Evolutionary conservation across 306 rosid genomes (phyloP).

Genomic region (Prunus padus): DNA sequence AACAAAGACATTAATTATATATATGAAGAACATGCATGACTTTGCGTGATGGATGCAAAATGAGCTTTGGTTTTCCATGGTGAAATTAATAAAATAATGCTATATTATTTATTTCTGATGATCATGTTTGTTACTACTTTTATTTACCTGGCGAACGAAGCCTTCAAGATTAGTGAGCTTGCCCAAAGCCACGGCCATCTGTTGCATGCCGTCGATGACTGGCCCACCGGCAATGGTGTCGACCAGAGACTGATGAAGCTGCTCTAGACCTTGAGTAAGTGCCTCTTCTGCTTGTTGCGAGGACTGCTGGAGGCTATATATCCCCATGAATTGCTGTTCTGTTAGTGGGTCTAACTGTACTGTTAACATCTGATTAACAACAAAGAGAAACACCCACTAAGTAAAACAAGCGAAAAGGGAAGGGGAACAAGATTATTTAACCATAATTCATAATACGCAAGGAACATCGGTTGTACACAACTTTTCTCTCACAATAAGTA

Average conservation of each 20-base stretch:
- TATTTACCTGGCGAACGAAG: constrained; percentile 76
- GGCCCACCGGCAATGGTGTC: constrained; percentile 63
- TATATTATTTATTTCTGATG: neutral
- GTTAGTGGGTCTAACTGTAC: constrained; percentile 82
- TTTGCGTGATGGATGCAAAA: neutral
- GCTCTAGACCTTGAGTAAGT: constrained; percentile 79
- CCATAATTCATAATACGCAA: neutral
- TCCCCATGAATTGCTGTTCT: constrained; percentile 71
- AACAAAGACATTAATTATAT: neutral
- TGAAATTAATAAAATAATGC: neutral
- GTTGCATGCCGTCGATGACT: constrained; percentile 61
- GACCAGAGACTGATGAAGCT: constrained; percentile 73
- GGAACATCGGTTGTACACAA: neutral
- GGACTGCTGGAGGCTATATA: constrained; percentile 59
- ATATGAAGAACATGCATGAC: neutral
- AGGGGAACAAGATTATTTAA: neutral
- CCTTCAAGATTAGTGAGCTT: constrained; percentile 81
- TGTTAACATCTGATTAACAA: constrained; percentile 51
- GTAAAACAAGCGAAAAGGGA: neutral
- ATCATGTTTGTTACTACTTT: too few relatives aligned
- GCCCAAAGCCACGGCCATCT: constrained; percentile 73
- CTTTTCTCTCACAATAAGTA: neutral
- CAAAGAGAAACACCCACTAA: neutral
- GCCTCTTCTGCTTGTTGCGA: constrained; percentile 88
- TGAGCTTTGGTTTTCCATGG: neutral